A percentile compares a stretch with the other conserved stretches of the same genome.
phyloP scores from a whole-genome alignment of 176 grass and related monocot species.

The sorghum (Sorghum bicolor) region DNA sequence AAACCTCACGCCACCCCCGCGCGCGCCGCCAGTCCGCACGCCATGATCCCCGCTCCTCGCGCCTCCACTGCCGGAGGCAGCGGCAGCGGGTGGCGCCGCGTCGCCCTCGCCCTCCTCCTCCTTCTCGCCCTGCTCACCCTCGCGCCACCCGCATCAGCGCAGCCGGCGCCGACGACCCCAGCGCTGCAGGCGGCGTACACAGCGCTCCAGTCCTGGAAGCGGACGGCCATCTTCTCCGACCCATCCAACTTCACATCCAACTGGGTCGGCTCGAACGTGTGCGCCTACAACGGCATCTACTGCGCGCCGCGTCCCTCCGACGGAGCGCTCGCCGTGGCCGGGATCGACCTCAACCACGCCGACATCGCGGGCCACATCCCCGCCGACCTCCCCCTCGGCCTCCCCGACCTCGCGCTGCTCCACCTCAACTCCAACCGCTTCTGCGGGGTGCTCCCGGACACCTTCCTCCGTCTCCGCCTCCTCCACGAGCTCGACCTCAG shows the following conservation, averaged over 20 bases:
- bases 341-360: constrained; percentile 61
- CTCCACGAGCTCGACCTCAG: constrained; percentile 74
- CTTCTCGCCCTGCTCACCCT: too few species aligned
- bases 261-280: constrained; percentile 56
- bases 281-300: constrained; percentile 54
- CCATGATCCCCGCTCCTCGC: constrained; percentile 3
- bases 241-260: constrained; percentile 49
- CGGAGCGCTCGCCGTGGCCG: constrained; percentile 32
- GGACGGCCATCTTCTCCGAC: constrained; percentile 57
- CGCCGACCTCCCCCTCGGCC: not conserved
- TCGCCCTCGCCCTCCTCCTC: not conserved
- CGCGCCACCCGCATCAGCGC: not conserved
- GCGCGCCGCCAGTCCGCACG: not conserved
- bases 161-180: not conserved
- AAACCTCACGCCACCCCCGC: constrained; percentile 22
- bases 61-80: not conserved
- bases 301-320: constrained; percentile 36
- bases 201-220: constrained; percentile 54
- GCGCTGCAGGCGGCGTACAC: constrained; percentile 41
- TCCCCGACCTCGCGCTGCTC: constrained; percentile 74
- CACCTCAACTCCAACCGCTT: constrained; percentile 95
- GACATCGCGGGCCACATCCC: constrained; percentile 53
- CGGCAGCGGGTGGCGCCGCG: not conserved
- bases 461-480: constrained; percentile 37
- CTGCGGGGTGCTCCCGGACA: constrained; percentile 56